Conservation (phyloP, 345 rosid species). For the Bretschneidera sinensis region DNA sequence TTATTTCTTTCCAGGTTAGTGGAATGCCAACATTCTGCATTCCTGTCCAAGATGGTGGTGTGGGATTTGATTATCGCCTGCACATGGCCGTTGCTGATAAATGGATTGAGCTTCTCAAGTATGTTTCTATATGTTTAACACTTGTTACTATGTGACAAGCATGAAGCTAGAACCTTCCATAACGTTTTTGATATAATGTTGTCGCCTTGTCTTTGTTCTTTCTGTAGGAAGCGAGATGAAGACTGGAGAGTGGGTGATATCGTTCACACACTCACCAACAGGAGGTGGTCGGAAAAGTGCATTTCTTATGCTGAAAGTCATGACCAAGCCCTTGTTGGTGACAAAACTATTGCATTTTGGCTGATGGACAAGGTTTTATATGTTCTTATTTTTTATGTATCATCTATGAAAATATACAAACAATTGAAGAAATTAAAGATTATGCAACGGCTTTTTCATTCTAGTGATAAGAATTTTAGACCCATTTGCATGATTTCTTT, state of each 20-base stretch:
- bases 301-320: slow-evolving; percentile 91
- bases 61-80: slow-evolving; percentile 95
- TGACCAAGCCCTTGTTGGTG: slow-evolving; percentile 99
- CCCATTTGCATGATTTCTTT: too few species aligned
- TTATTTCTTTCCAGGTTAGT: slow-evolving; percentile 59
- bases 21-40: slow-evolving; percentile 97
- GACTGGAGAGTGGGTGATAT: slow-evolving; percentile 84
- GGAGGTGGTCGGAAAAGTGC: slow-evolving; percentile 91
- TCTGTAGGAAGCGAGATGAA: slow-evolving; percentile 78
- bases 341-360: slow-evolving; percentile 97
- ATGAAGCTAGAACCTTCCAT: neutral
- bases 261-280: slow-evolving; percentile 64
- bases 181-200: slow-evolving; percentile 6
- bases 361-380: slow-evolving; percentile 86
- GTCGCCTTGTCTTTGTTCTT: slow-evolving; percentile 14
- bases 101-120: slow-evolving; percentile 96
- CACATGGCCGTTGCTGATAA: slow-evolving; percentile 98
- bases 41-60: slow-evolving; percentile 86
- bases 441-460: neutral
- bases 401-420: neutral
- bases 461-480: too few species aligned
- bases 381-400: neutral
- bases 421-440: too few species aligned
- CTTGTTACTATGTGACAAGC: slow-evolving; percentile 9
- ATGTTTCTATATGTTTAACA: slow-evolving; percentile 17